Percentiles rank a stretch among this genome's conserved stretches.
phyloP scores from a whole-genome alignment of 495 filamentous ascomycete species.

The Annulohypoxylon nitens region DNA sequence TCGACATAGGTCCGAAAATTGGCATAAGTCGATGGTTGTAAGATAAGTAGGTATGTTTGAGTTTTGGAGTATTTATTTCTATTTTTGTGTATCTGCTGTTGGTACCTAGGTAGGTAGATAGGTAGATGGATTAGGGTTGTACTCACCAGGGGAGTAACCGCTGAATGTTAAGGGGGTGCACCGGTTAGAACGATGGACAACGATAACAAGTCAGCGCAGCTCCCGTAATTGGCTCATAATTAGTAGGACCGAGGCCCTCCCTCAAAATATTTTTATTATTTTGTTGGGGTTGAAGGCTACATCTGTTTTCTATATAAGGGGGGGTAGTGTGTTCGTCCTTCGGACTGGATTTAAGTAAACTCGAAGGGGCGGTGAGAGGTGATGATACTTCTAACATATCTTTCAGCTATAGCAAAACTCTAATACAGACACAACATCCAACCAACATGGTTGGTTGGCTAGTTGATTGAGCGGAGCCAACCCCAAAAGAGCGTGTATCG shows the following conservation, averaged over 20 bases:
- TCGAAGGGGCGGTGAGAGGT: constrained; percentile 6
- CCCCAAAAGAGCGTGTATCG: background rate
- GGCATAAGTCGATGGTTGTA: background rate
- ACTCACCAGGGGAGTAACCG: background rate
- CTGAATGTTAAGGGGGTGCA: constrained; percentile 9
- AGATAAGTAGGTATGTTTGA: background rate
- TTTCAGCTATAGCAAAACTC: background rate
- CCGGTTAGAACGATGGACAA: background rate
- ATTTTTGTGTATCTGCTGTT: background rate
- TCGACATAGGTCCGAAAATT: background rate
- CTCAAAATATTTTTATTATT: constrained; percentile 16
- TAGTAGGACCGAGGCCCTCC: constrained; percentile 20
- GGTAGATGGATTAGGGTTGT: constrained; percentile 12
- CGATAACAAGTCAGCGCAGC: constrained; percentile 18
- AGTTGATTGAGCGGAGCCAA: constrained; percentile 7
- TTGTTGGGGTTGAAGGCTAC: constrained; percentile 5
- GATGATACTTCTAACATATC: background rate
- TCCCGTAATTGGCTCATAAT: background rate
- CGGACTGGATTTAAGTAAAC: background rate
- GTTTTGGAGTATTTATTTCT: background rate
- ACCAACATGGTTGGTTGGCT: background rate
- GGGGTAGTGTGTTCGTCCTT: background rate
- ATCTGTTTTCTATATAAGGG: constrained; percentile 12
- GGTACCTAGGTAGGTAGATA: constrained; percentile 13
- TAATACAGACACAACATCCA: background rate